Percentiles rank a stretch among this genome's conserved stretches.
Evolutionary conservation across 2,329 filamentous ascomycete genomes (phyloP).

Genomic region (Penicillium italicum): DNA sequence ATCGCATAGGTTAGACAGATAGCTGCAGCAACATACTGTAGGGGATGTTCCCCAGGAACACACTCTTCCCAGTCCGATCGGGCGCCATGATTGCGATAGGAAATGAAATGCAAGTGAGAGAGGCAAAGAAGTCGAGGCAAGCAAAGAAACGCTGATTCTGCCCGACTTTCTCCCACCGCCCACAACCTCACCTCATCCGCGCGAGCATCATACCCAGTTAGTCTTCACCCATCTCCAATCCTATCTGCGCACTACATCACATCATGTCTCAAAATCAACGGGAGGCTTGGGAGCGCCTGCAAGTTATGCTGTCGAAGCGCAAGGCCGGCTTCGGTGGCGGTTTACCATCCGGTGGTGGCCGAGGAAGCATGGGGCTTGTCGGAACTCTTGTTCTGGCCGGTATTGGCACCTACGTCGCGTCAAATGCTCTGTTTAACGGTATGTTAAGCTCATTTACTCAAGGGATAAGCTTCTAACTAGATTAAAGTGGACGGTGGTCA

Average conservation of each 20-base stretch:
- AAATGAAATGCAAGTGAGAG: slow-evolving; percentile 2
- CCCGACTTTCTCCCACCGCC: slow-evolving; percentile 30
- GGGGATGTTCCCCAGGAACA: slow-evolving; percentile 59
- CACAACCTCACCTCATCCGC: slow-evolving; percentile 25
- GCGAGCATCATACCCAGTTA: slow-evolving; percentile 20
- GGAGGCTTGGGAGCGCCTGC: slow-evolving; percentile 64
- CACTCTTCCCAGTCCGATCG: slow-evolving; percentile 44
- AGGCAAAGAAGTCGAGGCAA: slow-evolving; percentile 8
- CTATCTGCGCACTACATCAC: slow-evolving; percentile 20
- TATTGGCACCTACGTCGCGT: slow-evolving; percentile 40
- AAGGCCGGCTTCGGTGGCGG: slow-evolving; percentile 42
- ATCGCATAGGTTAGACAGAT: background rate
- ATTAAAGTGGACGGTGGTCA: slow-evolving; percentile 87
- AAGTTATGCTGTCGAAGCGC: slow-evolving; percentile 57
- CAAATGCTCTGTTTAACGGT: slow-evolving; percentile 68
- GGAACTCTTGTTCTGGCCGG: slow-evolving; percentile 53
- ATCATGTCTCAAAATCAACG: slow-evolving; percentile 55
- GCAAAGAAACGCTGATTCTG: slow-evolving; percentile 20
- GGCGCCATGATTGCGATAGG: slow-evolving; percentile 39
- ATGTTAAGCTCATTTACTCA: slow-evolving; percentile 15
- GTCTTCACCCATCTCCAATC: slow-evolving; percentile 21
- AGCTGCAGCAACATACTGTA: slow-evolving; percentile 53
- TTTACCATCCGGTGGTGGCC: slow-evolving; percentile 52
- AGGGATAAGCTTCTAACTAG: slow-evolving; percentile 13
- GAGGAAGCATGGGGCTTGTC: slow-evolving; percentile 53